A percentile compares a stretch with the other conserved stretches of the same genome.
Conservation (phyloP, 129 eudicot genomes). For the Tagetes erecta region DNA sequence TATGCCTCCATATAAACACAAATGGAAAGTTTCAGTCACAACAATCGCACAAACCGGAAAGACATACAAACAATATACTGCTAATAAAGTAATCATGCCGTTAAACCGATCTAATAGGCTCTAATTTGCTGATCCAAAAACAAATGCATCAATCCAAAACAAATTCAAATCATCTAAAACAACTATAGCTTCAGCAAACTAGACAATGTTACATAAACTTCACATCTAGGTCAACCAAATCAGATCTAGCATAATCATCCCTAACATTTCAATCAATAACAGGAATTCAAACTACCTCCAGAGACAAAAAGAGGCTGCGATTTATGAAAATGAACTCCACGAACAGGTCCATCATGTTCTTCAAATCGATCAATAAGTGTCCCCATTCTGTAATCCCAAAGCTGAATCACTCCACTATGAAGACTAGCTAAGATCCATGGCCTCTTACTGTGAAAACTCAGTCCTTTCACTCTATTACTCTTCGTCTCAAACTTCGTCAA, state of each 20-base stretch:
- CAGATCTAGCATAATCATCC: neutral
- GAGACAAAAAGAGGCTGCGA: conserved; percentile 87
- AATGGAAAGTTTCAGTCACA: too few species aligned
- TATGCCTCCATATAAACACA: too few species aligned
- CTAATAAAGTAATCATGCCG: neutral
- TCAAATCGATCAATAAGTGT: conserved; percentile 80
- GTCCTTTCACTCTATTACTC: conserved; percentile 47
- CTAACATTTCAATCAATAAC: conserved; percentile 9
- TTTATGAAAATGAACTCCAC: conserved; percentile 83
- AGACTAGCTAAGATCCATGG: conserved; percentile 49
- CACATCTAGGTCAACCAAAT: neutral
- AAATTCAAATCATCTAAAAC: neutral
- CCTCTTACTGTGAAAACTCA: conserved; percentile 47
- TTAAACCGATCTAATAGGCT: neutral
- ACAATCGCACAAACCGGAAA: neutral
- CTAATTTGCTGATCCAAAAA: neutral
- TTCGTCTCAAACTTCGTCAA: conserved; percentile 40
- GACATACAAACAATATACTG: neutral
- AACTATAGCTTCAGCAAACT: neutral
- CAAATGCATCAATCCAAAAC: neutral
- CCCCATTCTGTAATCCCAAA: conserved; percentile 75
- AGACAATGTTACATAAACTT: neutral
- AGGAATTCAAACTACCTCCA: conserved; percentile 52
- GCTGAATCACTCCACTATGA: conserved; percentile 48
- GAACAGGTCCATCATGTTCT: conserved; percentile 87